These are phyloP conservation scores for Ceratocystis cubensis DNA, from an alignment of 2,329 filamentous ascomycete species.

Conservation along the genomic window DNA sequence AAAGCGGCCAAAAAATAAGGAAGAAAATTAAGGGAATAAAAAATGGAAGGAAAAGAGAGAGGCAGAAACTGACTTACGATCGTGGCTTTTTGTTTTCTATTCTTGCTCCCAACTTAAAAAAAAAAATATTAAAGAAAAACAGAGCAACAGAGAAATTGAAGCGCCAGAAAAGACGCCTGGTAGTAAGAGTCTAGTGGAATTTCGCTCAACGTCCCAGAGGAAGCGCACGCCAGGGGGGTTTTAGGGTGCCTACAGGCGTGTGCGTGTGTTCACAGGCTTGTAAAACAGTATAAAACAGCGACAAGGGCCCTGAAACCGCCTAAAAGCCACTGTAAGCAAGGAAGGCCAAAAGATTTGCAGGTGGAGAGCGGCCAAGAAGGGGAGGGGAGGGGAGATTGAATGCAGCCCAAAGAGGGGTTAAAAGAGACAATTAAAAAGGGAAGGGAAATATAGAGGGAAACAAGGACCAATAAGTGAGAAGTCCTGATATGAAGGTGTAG, in stretches of 20 bases:
- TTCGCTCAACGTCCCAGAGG: too few relatives aligned
- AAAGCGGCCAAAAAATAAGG: not conserved
- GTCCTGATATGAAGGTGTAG: too few relatives aligned
- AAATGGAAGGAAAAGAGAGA: not conserved
- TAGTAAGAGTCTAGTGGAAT: not conserved
- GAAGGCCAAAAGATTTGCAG: not conserved
- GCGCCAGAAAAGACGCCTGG: not conserved
- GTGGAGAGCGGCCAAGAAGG: not conserved
- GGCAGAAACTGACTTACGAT: not conserved
- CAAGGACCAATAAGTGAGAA: not conserved
- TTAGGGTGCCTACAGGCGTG: too few relatives aligned
- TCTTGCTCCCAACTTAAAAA: not conserved
- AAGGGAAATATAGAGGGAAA: not conserved
- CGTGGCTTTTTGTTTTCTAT: not conserved
- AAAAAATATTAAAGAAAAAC: not conserved
- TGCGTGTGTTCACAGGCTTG: too few relatives aligned
- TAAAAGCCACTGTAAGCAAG: not conserved
- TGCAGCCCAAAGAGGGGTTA: conserved; percentile 15
- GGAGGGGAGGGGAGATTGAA: not conserved
- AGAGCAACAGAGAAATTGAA: not conserved
- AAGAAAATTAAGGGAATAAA: not conserved
- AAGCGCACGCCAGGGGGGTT: too few relatives aligned
- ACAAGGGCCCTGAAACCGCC: conserved; percentile 1
- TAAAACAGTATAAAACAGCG: conserved; percentile 2
- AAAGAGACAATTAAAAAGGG: not conserved